Base-by-base conservation (phyloP, 78 protist genomes). In the Cavenderia fasciculata region DNA sequence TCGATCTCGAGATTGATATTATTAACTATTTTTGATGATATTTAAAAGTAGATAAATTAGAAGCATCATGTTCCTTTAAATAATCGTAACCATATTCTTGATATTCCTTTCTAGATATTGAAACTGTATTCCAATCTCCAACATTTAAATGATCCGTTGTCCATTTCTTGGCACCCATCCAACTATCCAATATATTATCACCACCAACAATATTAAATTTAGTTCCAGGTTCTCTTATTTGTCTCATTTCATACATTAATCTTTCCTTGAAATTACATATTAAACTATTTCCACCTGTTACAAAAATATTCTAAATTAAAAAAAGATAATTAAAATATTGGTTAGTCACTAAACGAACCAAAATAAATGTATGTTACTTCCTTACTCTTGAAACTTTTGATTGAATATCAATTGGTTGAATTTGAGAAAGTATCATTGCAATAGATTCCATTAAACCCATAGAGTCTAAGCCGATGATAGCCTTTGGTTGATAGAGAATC, bases 101-200 rank as follows among this genome's bases (percentile, higher is more conserved):
- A 82, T 68, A 82, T n/a, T 82, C 90, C 43, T n/a, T 23, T 57
- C 44, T 49, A 5, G 78, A 68, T 18, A 82, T 57, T 29, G 78
- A 68, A 27, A 65, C 46, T 38, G n/a, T 3, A 14, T 16, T 8
- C 90, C 90, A 82, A 14, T 68, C 69, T 12, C 4, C 8, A 29
- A 52, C 23, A 31, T 3, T 52, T 8, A 36, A 21, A n/a, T 78
- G 31, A 56, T 65, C 62, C 4, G 12, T n/a, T 54, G 51, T 29
- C 90, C 90, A 82, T 41, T 68, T 41, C 59, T 52, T 82, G 4
- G 90, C 90, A 56, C 90, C 90, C 3, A 43, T 57, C 90, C 90
- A 82, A 29, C 79, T 52, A 44, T 68, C 78, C 21, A 82, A 33
- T 11, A 33, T 16, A 40, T 40, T 16, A 1, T 25, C 63, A 31